Base-by-base conservation (phyloP, 2,329 filamentous ascomycete species). In the Botrytis hyacinthi region DNA sequence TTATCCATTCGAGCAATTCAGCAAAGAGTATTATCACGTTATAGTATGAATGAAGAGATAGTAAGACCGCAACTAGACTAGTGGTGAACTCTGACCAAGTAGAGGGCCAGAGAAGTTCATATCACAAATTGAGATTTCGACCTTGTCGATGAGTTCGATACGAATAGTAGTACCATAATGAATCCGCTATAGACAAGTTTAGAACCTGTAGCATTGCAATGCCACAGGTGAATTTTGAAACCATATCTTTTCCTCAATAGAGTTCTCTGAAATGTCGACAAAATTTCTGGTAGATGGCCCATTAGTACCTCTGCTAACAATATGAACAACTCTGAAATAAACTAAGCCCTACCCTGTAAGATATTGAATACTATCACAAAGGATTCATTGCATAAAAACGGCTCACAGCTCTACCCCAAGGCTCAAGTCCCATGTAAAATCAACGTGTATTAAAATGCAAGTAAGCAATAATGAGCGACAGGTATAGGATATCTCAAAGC, bases 1-100 rank as follows among this genome's bases (percentile, higher is more conserved):
- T 8, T 18, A 18, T 29, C 0, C n/a, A 54, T 54, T 3, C 1
- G n/a, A 16, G 3, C 3, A 29, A 2, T 18, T 3, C n/a, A 29
- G 51, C 51, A 9, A 29, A 8, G 5, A 3, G 37, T 37, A 37
- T 10, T 2, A 29, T 54, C 6, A 1, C 12, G 0, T n/a, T 54
- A 0, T 29, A 7, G 1, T 4, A 54, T 8, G 2, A 54, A 29
- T 29, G 51, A 54, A 0, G 51, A 29, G 2, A 18, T 18, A 5
- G 3, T 3, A n/a, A 29, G 9, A 29, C 5, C 4, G 26, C 12
- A 16, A n/a, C 5, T 54, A n/a, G 14, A n/a, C 3, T 54, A n/a
- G 14, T 29, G 51, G 29, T 29, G 2, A 14, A 18, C 29, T 54
- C 7, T 29, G 14, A n/a, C n/a, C n/a, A 18, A 29, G 2, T 54